A percentile compares a stretch with the other conserved stretches of the same genome.
Conservation (phyloP, 1,284 basidiomycete species). For the Crepidotus sp. region DNA sequence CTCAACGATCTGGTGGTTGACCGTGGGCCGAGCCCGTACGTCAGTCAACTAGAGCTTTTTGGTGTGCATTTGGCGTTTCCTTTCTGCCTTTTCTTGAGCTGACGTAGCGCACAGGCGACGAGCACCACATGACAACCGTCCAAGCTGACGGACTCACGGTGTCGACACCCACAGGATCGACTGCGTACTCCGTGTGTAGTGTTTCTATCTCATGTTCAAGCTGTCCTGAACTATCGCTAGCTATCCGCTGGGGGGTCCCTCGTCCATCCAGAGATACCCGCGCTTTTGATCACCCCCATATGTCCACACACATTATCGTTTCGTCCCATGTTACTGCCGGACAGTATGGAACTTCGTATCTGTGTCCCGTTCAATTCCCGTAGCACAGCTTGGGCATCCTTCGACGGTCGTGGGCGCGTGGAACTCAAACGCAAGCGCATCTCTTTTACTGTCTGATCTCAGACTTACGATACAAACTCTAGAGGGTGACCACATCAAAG, state of each 20-base stretch:
- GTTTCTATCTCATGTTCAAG: background rate
- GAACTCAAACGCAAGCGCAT: constrained; percentile 79
- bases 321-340: constrained; percentile 96
- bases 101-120: constrained; percentile 62
- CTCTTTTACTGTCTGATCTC: constrained; percentile 2
- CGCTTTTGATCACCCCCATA: constrained; percentile 94
- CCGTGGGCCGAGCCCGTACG: constrained; percentile 95
- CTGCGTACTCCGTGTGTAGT: constrained; percentile 83
- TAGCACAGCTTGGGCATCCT: constrained; percentile 98
- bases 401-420: constrained; percentile 94
- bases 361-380: constrained; percentile 98
- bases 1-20: constrained; percentile 98
- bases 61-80: constrained; percentile 46
- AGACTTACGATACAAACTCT: constrained; percentile 14
- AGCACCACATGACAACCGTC: constrained; percentile 98
- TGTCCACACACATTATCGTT: constrained; percentile 99
- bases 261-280: constrained; percentile 96
- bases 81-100: background rate
- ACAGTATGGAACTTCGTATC: constrained; percentile 97
- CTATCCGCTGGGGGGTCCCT: constrained; percentile 96
- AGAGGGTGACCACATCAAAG: constrained; percentile 99
- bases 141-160: constrained; percentile 97
- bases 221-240: constrained; percentile 28
- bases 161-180: constrained; percentile 95
- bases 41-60: constrained; percentile 92